phyloP scores from a whole-genome alignment of 1,284 basidiomycete species.

The Schizophyllum commune region DNA sequence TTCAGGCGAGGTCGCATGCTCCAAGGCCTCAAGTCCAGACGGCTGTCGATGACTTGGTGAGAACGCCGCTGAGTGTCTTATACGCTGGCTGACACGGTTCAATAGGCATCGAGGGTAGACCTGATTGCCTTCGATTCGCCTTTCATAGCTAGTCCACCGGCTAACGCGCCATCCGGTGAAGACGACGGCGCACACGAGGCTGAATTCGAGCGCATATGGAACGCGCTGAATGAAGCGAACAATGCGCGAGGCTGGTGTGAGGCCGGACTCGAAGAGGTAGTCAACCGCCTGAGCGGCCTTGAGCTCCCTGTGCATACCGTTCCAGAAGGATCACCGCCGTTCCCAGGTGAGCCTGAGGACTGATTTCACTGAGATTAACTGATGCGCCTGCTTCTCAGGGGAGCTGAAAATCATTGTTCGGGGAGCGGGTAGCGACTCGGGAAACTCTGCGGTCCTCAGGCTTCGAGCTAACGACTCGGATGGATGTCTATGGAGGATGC shows the following conservation, averaged over 20 bases:
- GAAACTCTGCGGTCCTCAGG: conserved; percentile 36
- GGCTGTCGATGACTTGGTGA: conserved; percentile 6
- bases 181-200: conserved; percentile 14
- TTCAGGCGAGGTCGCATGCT: neutral
- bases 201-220: conserved; percentile 53
- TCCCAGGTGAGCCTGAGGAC: conserved; percentile 35
- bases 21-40: no score
- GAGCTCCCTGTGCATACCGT: conserved; percentile 41
- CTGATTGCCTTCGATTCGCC: conserved; percentile 67
- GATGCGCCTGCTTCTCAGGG: conserved; percentile 29
- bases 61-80: no score
- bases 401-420: conserved; percentile 54
- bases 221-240: conserved; percentile 33
- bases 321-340: conserved; percentile 45
- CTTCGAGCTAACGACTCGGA: conserved; percentile 60
- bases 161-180: conserved; percentile 5
- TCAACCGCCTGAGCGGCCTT: conserved; percentile 43
- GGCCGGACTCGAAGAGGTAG: conserved; percentile 39
- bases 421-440: conserved; percentile 10
- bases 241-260: conserved; percentile 62
- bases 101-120: conserved; percentile 39
- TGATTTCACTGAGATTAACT: neutral
- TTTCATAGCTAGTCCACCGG: conserved; percentile 40
- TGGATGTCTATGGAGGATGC: conserved; percentile 65
- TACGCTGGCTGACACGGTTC: no score